Base-by-base conservation (phyloP, 495 filamentous ascomycete genomes). In the Sordaria brevicollis region DNA sequence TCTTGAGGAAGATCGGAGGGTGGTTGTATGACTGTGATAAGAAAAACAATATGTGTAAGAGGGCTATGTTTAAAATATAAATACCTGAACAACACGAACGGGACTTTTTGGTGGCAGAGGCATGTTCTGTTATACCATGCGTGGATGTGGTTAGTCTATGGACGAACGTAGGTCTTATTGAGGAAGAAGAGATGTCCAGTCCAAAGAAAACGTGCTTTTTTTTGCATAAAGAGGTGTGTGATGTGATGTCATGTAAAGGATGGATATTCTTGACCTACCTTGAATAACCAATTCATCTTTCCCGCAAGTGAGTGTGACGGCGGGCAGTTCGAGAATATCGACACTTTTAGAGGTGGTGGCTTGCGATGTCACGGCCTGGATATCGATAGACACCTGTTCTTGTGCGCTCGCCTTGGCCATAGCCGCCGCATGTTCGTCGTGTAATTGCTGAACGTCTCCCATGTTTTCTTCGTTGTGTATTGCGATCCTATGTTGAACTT, bases 281-380 rank as follows among this genome's bases (percentile, higher is more conserved):
- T 73, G 70, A 19, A 79, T 68, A 31, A 74, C 33, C 21, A 79
- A 62, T 17, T 66, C 70, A 67, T 74, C 71, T 10, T 65, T 43
- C 19, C 65, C 73, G 5, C 76, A 69, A 8, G 73, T 75, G 68
- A 79, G 73, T 3, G 69, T 75, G 15, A 77, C 71, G 4, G 67
- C 67, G 1, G 74, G 73, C n/a, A 79, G 74, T 11, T 75, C 68
- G 19, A 79, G 73, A 25, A 74, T 73, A 21, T 68, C 25, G 36
- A 69, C 39, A 57, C 15, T 31, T 13, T 57, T 57, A 57, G 49
- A 57, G 31, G 49, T 57, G 1, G 49, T 57, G 6, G 49, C 49
- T 57, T 57, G 49, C 49, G 11, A 57, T 29, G 49, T 31, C 49
- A 57, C 21, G 39, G 70, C 37, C 43, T 41, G 65, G 11, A 39